These are phyloP conservation scores for Leucocoprinus sp. DNA, from an alignment of 768 basidiomycete genomes.

Conservation along the genomic window DNA sequence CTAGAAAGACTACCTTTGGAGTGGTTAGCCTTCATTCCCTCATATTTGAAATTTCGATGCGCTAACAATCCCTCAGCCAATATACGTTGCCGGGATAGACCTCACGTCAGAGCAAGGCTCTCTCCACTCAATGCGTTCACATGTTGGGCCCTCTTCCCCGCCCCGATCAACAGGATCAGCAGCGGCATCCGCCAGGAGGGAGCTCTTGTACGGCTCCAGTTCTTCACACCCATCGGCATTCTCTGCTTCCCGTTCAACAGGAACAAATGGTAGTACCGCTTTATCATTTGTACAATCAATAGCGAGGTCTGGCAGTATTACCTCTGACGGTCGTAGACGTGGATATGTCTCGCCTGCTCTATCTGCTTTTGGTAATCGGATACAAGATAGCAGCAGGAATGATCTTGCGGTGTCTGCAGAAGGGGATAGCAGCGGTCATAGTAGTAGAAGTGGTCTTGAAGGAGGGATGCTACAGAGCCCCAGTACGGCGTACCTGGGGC, in stretches of 20 bases:
- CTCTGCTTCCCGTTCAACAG: conserved; percentile 20
- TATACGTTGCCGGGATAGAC: conserved; percentile 32
- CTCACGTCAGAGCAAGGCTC: conserved; percentile 57
- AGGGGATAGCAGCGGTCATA: conserved; percentile 1
- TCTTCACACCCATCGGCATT: conserved; percentile 47
- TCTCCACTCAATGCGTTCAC: conserved; percentile 54
- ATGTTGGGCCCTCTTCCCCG: conserved; percentile 33
- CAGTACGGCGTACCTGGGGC: conserved; percentile 14
- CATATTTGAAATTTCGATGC: conserved; percentile 5
- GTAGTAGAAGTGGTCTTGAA: conserved; percentile 8
- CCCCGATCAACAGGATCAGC: conserved; percentile 47
- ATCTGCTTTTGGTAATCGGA: conserved; percentile 39
- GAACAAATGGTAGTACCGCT: conserved; percentile 23
- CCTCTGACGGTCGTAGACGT: conserved; percentile 41
- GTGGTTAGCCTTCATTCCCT: conserved; percentile 34
- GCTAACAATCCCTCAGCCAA: conserved; percentile 26
- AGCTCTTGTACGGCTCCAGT: conserved; percentile 38
- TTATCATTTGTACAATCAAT: conserved; percentile 29
- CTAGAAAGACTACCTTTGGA: conserved; percentile 54
- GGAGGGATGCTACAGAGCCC: conserved; percentile 15
- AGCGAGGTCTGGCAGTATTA: conserved; percentile 43
- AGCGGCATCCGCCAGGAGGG: conserved; percentile 34
- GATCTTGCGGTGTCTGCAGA: conserved; percentile 1
- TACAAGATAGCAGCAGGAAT: conserved; percentile 14
- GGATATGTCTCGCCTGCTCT: conserved; percentile 36